Base-by-base conservation (phyloP, 1,284 basidiomycete genomes). In the Sporisorium reilianum region DNA sequence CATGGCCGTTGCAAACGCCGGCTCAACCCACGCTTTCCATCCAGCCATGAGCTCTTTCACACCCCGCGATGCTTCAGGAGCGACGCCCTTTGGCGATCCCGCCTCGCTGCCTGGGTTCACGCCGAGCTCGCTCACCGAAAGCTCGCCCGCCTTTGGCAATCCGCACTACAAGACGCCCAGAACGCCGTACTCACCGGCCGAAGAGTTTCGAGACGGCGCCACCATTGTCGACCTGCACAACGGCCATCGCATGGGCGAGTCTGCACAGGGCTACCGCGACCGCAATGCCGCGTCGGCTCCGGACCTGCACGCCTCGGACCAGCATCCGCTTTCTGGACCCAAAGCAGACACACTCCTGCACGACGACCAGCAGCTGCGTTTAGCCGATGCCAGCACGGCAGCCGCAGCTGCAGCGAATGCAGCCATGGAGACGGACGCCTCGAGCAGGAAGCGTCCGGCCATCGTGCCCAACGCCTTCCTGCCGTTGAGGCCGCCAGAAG, bases 61-160 rank as follows among this genome's bases (percentile, higher is more conserved):
- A 10, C 73, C 73, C 8, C 56, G 73, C 16, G 68, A 71, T 46
- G 61, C 52, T 8, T 55, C 61, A 5, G 55, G 57, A 8, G 50
- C 68, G 3, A 60, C 61, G 6, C 61, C 73, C 0, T 64, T 75
- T 38, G 66, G 67, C n/a, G 80, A 81, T 49, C 79, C 75, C 2
- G 77, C 79, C 2, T 81, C 80, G 1, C 44, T 81, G 32, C 80
- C 80, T 2, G 80, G 75, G 28, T 81, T 80, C 56, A 81, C 80
- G 5, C 80, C 80, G 2, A 70, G 77, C 64, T 79, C 77, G 23
- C 50, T 78, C 28, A 80, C 64, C 18, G 79, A 68, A 22, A 81
- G 77, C 67, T 81, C 80, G 9, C 80, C 80, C 0, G 68, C 80
- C 1, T 74, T 79, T 34, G 78, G 77, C 38, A 62, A 68, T 49